Conservation (phyloP, 23 red algal genomes). For the Gracilaria vermiculophylla region DNA sequence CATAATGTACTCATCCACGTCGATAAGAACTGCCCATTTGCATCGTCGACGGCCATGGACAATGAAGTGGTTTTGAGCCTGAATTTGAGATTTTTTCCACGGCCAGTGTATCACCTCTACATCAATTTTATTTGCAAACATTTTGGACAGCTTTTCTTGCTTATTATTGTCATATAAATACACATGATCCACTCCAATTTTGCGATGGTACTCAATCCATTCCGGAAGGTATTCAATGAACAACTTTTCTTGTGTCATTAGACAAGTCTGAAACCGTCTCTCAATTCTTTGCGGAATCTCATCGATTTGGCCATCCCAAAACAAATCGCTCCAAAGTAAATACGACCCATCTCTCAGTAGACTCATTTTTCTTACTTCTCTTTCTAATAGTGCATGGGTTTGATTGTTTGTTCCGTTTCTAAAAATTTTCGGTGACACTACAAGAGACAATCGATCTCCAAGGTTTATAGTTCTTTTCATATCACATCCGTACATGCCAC, state of each 20-base stretch:
- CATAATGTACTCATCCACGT: conserved; percentile 64
- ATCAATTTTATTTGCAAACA: not conserved
- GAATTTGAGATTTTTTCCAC: conserved; percentile 40
- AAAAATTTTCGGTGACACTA: not conserved
- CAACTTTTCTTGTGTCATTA: conserved; percentile 52
- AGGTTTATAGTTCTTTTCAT: not conserved
- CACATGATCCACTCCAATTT: conserved; percentile 53
- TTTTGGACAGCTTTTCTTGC: not conserved
- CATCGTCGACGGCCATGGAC: conserved; percentile 36
- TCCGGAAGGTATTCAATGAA: conserved; percentile 19
- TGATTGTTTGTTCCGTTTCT: not conserved
- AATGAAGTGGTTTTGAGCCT: conserved; percentile 52
- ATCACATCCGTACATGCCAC: conserved; percentile 2
- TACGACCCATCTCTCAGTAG: conserved; percentile 15
- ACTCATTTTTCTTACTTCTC: not conserved
- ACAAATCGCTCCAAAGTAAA: not conserved
- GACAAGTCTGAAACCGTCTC: not conserved
- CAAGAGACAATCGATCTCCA: conserved; percentile 7
- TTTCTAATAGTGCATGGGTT: not conserved
- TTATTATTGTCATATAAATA: conserved; percentile 58
- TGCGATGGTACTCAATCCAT: conserved; percentile 65
- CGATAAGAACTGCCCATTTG: conserved; percentile 49
- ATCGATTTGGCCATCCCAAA: conserved; percentile 38
- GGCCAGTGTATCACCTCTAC: conserved; percentile 65
- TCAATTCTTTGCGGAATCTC: not conserved